Evolutionary conservation across 2,329 filamentous ascomycete species (phyloP), one percentile per base, ranked within the genome.

Genomic region (Clonostachys sp.): DNA sequence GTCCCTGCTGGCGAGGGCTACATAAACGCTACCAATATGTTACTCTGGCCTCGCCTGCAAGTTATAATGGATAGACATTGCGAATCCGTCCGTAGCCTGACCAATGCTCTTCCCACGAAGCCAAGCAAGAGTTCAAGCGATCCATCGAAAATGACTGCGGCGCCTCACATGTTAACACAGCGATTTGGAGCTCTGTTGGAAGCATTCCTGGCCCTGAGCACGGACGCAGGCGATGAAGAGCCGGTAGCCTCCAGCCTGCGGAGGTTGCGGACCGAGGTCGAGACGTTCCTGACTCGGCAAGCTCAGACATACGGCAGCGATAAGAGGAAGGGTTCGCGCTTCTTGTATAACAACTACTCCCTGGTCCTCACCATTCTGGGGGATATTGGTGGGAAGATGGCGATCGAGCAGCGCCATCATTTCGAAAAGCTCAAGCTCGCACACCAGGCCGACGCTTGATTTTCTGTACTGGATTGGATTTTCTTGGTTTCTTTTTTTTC

Each of bases 281-380:
- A 97, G 65, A 80, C 81, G 0, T 94, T 96, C 55, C 66, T 99
- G 51, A 80, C 81, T 6, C 90, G 87, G 61, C 74, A 91, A 50
- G 74, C 75, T 0, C 89, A 91, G 20, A 17, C 38, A 12, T 34
- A 30, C 52, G 83, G 81, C 17, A 70, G 77, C 2, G 92, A 96
- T 59, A 77, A 81, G 53, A 81, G 89, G 61, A 95, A 95, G 70
- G 78, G 86, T 55, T 87, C 92, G 55, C 77, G 94, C 41, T 97
- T 97, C 61, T 66, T 99, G 58, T 94, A 88, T 62, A 99, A 97
- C 63, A 99, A 99, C 65, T 97, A 95, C 66, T 95, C 89, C 46
- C 74, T 99, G 53, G 81, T 99, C n/a, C 75, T 90, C 58, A 96
- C 94, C 12, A 96, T 99, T 52, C 87, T 99, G 53, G 83, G 87